Evolutionary conservation across 495 filamentous ascomycete genomes (phyloP), one percentile per base, ranked within the genome.

Genomic region (Podospora didyma): DNA sequence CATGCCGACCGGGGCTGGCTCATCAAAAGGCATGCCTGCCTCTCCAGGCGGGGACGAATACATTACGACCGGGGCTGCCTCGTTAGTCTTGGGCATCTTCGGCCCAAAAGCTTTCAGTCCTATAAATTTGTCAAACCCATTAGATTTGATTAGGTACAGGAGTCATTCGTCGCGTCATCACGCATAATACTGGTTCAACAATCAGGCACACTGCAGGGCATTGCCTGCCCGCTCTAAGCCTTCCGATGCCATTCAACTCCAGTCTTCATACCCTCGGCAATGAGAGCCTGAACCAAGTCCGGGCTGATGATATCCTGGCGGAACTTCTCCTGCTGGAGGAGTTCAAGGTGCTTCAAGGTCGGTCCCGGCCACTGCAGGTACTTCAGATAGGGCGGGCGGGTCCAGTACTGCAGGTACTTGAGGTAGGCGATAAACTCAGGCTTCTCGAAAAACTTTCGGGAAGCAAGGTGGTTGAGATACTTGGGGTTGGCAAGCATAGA

Each of bases 321-420:
- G 73, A 97, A 97, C 16, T 73, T 76, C 65, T 95, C 89, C 65
- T 89, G 82, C 69, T 96, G 90, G 22, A 97, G 75, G 34, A 97
- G 67, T 69, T 93, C 84, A 47, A 97, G 80, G 56, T 88, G 84
- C 60, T 86, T 86, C 17, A 97, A 69, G n/a, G 90, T 91, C 19
- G 90, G 87, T 4, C 87, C 89, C 0, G 92, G 92, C 63, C 91
- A 90, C 11, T 76, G 86, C 45, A 96, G 72, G 66, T 89, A 95
- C 59, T 88, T 89, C 53, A 86, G 74, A 64, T 95, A 96, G 53
- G 90, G 83, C n/a, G 89, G 89, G 11, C 83, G 82, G 54, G 80
- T 80, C 82, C 86, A 96, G 79, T 96, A 95, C 59, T 85, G 86
- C 53, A 96, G 84, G 67, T 96, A 96, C 51, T 74, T 75, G 37